Conservation (phyloP, 78 protist species). For the Acrasis kona region DNA sequence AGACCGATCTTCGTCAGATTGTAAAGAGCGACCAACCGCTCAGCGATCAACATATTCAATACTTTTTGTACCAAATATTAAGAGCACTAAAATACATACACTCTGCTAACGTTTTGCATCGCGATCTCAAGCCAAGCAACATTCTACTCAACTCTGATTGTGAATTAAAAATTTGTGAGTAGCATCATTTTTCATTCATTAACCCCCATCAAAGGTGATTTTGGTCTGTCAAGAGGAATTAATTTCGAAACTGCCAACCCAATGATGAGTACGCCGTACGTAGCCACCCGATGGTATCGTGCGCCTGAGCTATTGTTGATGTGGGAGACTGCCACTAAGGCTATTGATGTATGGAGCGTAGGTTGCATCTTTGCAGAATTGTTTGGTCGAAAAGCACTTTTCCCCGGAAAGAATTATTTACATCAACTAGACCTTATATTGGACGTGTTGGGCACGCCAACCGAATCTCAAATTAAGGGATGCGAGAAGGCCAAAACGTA, state of each 20-base stretch:
- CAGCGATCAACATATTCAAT: conserved; percentile 23
- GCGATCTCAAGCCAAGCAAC: conserved; percentile 57
- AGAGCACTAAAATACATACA: conserved; percentile 36
- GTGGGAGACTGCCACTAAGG: conserved; percentile 53
- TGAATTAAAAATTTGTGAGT: conserved; percentile 28
- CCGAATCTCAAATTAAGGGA: conserved; percentile 1
- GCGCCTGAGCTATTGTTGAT: conserved; percentile 87
- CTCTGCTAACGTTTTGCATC: conserved; percentile 19
- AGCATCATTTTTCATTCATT: too few relatives aligned
- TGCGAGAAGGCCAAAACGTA: not conserved
- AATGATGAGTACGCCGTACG: conserved; percentile 46
- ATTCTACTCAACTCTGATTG: conserved; percentile 38
- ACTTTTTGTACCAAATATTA: conserved; percentile 40
- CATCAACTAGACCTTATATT: conserved; percentile 10
- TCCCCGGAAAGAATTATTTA: conserved; percentile 45
- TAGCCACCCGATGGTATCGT: conserved; percentile 94
- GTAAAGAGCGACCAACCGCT: conserved; percentile 21
- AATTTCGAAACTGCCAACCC: not conserved
- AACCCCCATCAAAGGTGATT: too few relatives aligned
- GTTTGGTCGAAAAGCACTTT: conserved; percentile 6
- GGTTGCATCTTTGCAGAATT: conserved; percentile 47
- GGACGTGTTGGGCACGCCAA: conserved; percentile 20
- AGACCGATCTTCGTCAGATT: conserved; percentile 28
- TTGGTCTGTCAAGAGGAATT: conserved; percentile 36
- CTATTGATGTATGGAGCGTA: conserved; percentile 35